Percentiles rank a stretch among this genome's conserved stretches.
phyloP scores from a whole-genome alignment of 2,329 filamentous ascomycete species.

The Diaporthe vaccinii region DNA sequence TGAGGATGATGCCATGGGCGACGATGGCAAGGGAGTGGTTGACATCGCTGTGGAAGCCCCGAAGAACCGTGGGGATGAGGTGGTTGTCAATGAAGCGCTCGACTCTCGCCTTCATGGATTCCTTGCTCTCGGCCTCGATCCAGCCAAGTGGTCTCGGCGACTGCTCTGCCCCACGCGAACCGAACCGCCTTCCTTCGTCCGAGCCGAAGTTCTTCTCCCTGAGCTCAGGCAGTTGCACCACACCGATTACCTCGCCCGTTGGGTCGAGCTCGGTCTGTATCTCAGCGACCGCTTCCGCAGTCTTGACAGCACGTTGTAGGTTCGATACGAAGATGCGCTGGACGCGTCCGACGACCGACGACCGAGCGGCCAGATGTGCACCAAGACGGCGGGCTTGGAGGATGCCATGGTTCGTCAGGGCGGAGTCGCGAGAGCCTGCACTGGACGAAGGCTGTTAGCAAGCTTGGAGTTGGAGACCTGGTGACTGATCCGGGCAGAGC shows the following conservation, averaged over 20 bases:
- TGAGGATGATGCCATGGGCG: conserved; percentile 86
- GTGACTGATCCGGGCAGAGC: conserved; percentile 44
- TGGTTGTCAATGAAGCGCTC: conserved; percentile 76
- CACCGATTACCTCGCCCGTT: background rate
- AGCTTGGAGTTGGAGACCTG: conserved; percentile 50
- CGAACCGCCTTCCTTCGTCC: conserved; percentile 75
- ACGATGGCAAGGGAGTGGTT: conserved; percentile 73
- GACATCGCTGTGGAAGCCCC: conserved; percentile 39
- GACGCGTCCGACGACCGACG: conserved; percentile 52
- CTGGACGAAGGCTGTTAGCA: conserved; percentile 63
- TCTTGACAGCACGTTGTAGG: conserved; percentile 79
- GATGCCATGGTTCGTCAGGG: conserved; percentile 84
- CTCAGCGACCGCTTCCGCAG: conserved; percentile 75
- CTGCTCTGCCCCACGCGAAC: conserved; percentile 46
- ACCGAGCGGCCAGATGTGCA: conserved; percentile 64
- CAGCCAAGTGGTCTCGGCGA: conserved; percentile 41
- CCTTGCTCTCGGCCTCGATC: conserved; percentile 70
- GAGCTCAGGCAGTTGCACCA: conserved; percentile 63
- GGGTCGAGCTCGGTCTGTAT: conserved; percentile 58
- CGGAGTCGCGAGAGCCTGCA: conserved; percentile 85
- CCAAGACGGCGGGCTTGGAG: conserved; percentile 83
- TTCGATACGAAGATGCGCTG: conserved; percentile 83
- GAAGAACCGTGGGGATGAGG: conserved; percentile 56
- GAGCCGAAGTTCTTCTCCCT: conserved; percentile 83
- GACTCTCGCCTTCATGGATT: conserved; percentile 74